These are phyloP conservation scores for Oenanthe javanica DNA, from an alignment of 140 eudicot genomes.

Conservation along the genomic window DNA sequence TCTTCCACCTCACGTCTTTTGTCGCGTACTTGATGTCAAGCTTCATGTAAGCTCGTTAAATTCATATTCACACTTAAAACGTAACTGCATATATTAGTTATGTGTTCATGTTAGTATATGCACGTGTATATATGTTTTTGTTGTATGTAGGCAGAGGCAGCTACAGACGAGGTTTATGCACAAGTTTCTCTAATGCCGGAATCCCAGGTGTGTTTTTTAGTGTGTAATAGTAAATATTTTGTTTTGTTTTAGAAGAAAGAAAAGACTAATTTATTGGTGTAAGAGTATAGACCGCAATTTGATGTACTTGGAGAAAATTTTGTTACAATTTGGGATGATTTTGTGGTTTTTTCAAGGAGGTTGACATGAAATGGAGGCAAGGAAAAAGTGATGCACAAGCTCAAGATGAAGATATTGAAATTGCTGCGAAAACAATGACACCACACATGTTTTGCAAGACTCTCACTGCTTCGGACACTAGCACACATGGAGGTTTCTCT, in stretches of 20 bases:
- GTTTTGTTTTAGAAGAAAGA: too few relatives aligned
- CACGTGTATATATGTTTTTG: not conserved
- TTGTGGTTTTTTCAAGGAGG: slow-evolving; percentile 23
- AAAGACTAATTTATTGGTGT: too few relatives aligned
- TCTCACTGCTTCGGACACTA: slow-evolving; percentile 89
- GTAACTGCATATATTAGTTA: not conserved
- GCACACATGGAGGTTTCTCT: slow-evolving; percentile 98
- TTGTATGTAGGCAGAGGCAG: slow-evolving; percentile 57
- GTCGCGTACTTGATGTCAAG: slow-evolving; percentile 80
- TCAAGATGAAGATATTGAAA: slow-evolving; percentile 52
- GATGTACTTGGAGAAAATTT: not conserved
- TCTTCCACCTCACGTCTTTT: slow-evolving; percentile 76
- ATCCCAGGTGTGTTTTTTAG: slow-evolving; percentile 43
- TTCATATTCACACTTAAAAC: too few relatives aligned
- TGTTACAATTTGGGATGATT: not conserved
- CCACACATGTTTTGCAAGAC: slow-evolving; percentile 99
- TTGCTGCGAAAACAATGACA: slow-evolving; percentile 44
- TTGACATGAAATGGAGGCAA: slow-evolving; percentile 69
- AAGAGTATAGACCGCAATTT: too few relatives aligned
- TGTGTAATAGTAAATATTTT: not conserved
- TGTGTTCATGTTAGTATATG: not conserved
- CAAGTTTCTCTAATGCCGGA: slow-evolving; percentile 78
- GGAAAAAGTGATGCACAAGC: slow-evolving; percentile 39
- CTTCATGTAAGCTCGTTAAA: slow-evolving; percentile 60
- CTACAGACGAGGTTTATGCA: slow-evolving; percentile 81